Evolutionary conservation across 2,329 filamentous ascomycete genomes (phyloP).

Genomic region (Mariannaea sp.): DNA sequence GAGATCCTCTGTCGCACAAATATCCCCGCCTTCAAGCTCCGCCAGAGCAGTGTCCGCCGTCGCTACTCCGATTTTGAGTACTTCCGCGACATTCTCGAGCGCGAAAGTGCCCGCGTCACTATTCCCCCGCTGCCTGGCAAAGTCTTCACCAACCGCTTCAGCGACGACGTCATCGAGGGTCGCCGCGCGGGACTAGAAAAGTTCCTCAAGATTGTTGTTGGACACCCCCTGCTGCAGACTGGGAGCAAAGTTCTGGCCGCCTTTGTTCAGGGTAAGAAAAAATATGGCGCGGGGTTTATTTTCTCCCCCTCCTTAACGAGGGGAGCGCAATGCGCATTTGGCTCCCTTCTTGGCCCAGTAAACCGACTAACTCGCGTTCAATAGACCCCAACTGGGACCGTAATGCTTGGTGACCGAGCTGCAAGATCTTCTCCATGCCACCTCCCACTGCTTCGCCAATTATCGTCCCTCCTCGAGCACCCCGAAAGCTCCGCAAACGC

Average conservation of each 20-base stretch:
- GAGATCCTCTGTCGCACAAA: conserved; percentile 98
- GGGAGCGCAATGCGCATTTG: neutral
- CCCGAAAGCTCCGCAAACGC: conserved; percentile 38
- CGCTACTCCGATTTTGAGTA: conserved; percentile 99
- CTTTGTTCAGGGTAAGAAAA: conserved; percentile 83
- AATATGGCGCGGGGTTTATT: conserved; percentile 13
- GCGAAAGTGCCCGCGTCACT: conserved; percentile 90
- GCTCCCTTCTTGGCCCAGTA: neutral
- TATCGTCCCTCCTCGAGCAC: conserved; percentile 20
- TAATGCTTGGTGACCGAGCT: conserved; percentile 73
- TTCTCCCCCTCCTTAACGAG: neutral
- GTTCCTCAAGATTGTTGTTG: conserved; percentile 96
- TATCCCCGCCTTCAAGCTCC: conserved; percentile 98
- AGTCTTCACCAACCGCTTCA: conserved; percentile 97
- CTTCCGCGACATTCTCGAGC: conserved; percentile 96
- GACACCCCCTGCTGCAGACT: conserved; percentile 94
- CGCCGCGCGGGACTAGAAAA: conserved; percentile 88
- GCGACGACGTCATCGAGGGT: conserved; percentile 97
- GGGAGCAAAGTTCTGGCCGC: conserved; percentile 95
- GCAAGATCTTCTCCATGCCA: conserved; percentile 26
- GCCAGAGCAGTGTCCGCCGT: conserved; percentile 82
- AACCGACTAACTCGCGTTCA: conserved; percentile 6
- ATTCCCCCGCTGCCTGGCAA: conserved; percentile 96
- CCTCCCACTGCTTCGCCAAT: conserved; percentile 24
- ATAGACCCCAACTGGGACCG: conserved; percentile 87